phyloP scores from a whole-genome alignment of 805 yeast genomes.

The Ogataea dorogensis region DNA sequence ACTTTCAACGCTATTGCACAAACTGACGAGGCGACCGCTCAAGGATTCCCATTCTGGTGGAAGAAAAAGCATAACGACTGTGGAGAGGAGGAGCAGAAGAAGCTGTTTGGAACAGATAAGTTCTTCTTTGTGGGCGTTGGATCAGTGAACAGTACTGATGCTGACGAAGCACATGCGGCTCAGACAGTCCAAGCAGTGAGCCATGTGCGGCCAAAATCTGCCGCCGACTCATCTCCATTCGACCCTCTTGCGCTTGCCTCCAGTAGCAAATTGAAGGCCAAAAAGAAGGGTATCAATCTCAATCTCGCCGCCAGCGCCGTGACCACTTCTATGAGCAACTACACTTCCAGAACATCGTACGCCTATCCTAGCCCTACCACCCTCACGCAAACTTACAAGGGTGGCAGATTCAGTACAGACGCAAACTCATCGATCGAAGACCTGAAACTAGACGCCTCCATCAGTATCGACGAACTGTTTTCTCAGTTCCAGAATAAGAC shows the following conservation, averaged over 20 bases:
- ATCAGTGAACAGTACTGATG: conserved; percentile 13
- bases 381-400: conserved; percentile 2
- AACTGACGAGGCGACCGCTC: conserved; percentile 6
- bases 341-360: neutral
- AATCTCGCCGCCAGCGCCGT: too few species aligned
- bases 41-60: conserved; percentile 16
- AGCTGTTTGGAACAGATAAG: conserved; percentile 26
- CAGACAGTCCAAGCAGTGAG: too few species aligned
- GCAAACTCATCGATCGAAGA: neutral
- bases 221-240: conserved; percentile 1
- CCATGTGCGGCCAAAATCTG: conserved; percentile 4
- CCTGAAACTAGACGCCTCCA: neutral
- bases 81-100: conserved; percentile 15
- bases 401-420: conserved; percentile 2
- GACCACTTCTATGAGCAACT: neutral
- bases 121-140: conserved; percentile 32
- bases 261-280: neutral
- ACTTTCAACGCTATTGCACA: conserved; percentile 3
- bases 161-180: too few species aligned
- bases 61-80: conserved; percentile 16
- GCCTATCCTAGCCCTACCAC: conserved; percentile 2
- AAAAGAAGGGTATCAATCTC: neutral
- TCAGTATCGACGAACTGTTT: conserved; percentile 12
- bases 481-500: conserved; percentile 20
- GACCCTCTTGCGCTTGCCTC: conserved; percentile 5